These are phyloP conservation scores for Batkoa obscura DNA, from an alignment of 371 early-diverging fungal genomes.

Conservation along the genomic window DNA sequence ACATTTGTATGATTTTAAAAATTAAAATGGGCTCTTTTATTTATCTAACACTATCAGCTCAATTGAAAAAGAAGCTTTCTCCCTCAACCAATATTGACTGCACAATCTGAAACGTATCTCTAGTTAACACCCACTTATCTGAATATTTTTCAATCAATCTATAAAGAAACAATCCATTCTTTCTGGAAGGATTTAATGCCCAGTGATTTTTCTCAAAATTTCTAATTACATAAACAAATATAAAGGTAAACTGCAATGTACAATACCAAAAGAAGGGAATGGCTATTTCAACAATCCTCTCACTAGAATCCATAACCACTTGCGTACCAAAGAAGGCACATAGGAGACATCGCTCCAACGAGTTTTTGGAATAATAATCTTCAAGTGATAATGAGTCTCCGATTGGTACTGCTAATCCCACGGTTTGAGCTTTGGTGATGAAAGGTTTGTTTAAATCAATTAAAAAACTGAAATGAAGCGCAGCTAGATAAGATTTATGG, in stretches of 20 bases:
- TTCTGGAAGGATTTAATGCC: background rate
- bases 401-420: background rate
- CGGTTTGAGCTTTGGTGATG: background rate
- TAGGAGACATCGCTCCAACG: background rate
- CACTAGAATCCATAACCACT: background rate
- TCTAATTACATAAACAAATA: background rate
- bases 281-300: background rate
- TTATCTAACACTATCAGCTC: no score
- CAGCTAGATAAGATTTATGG: background rate
- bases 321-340: background rate
- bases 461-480: background rate
- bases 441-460: slow-evolving; percentile 4
- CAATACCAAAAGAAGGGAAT: slow-evolving; percentile 3
- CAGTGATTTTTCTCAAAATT: background rate
- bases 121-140: background rate
- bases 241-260: background rate
- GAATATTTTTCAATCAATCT: background rate
- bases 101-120: no score
- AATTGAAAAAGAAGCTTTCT: no score
- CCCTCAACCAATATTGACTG: no score
- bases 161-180: background rate
- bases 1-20: no score
- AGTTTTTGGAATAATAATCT: background rate
- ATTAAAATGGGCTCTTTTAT: no score
- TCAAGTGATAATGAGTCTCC: background rate